Evolutionary conservation across 345 rosid genomes (phyloP).

Genomic region (Orychophragmus violaceus): DNA sequence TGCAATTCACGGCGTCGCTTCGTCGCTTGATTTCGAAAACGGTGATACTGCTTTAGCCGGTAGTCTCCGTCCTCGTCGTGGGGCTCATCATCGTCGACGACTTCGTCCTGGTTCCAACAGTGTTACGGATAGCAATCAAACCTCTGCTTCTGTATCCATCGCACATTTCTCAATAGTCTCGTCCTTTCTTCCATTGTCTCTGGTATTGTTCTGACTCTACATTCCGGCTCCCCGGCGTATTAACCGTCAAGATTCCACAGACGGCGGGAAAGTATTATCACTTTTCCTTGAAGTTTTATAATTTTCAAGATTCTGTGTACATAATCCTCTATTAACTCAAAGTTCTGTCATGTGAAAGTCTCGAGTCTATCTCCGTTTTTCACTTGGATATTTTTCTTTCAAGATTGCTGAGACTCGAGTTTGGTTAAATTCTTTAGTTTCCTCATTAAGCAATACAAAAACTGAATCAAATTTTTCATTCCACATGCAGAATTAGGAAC

Average conservation of each 20-base stretch:
- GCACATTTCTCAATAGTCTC: neutral
- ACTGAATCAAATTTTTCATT: too few relatives aligned
- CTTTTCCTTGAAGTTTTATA: neutral
- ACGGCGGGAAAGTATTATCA: neutral
- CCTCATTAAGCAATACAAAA: too few relatives aligned
- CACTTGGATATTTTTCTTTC: neutral
- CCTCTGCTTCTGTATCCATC: neutral
- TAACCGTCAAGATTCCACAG: neutral
- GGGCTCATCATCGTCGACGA: neutral
- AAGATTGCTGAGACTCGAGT: neutral
- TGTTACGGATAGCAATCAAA: neutral
- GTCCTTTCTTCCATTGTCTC: constrained; percentile 19
- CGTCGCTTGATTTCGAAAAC: constrained; percentile 35
- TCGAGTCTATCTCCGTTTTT: too few relatives aligned
- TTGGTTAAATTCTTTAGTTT: neutral
- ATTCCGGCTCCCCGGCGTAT: neutral
- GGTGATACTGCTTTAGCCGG: neutral
- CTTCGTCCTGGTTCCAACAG: neutral
- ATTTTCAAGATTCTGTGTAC: constrained; percentile 2
- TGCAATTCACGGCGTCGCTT: constrained; percentile 52
- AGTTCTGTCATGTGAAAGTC: neutral
- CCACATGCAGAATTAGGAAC: too few relatives aligned
- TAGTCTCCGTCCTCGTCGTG: neutral
- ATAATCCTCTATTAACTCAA: neutral
- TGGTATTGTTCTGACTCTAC: neutral